Conservation (phyloP, 2,329 filamentous ascomycete genomes). For the Coniella lustricola region DNA sequence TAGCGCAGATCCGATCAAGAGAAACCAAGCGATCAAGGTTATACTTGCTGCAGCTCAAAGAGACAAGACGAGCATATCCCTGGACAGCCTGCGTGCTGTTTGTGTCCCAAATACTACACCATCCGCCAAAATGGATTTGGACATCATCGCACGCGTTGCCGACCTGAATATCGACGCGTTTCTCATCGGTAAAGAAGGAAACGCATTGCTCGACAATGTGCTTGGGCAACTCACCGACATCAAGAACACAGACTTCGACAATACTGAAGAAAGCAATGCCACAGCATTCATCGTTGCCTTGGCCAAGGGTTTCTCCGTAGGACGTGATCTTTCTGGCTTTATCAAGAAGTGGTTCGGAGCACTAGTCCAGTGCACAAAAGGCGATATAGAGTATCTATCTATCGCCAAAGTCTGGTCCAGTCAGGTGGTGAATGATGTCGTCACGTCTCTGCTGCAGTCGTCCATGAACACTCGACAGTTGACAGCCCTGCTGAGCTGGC, state of each 20-base stretch:
- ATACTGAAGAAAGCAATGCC: conserved; percentile 4
- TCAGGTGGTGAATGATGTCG: conserved; percentile 18
- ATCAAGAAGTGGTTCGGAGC: conserved; percentile 40
- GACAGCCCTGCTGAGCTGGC: conserved; percentile 35
- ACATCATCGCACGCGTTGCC: conserved; percentile 33
- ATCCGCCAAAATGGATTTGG: conserved; percentile 33
- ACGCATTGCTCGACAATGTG: conserved; percentile 32
- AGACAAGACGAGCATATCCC: conserved; percentile 27
- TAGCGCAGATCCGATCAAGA: conserved; percentile 15
- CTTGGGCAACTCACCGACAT: conserved; percentile 28
- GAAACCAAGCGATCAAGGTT: conserved; percentile 21
- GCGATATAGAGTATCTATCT: conserved; percentile 11
- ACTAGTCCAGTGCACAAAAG: conserved; percentile 28
- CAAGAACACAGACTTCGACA: conserved; percentile 14
- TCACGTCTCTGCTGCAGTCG: conserved; percentile 30
- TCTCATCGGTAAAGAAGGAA: conserved; percentile 30
- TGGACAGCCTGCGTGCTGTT: conserved; percentile 33
- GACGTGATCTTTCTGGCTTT: conserved; percentile 38
- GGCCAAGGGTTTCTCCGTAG: conserved; percentile 36
- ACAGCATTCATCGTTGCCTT: conserved; percentile 35
- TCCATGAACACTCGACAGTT: conserved; percentile 40
- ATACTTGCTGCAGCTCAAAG: conserved; percentile 28
- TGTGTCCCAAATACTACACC: conserved; percentile 36
- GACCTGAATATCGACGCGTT: conserved; percentile 43
- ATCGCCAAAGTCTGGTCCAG: conserved; percentile 23